Evolutionary conservation across 1,139 yeast genomes (phyloP), one percentile per base, ranked within the genome.

Genomic region (Scheffersomyces illinoinensis): DNA sequence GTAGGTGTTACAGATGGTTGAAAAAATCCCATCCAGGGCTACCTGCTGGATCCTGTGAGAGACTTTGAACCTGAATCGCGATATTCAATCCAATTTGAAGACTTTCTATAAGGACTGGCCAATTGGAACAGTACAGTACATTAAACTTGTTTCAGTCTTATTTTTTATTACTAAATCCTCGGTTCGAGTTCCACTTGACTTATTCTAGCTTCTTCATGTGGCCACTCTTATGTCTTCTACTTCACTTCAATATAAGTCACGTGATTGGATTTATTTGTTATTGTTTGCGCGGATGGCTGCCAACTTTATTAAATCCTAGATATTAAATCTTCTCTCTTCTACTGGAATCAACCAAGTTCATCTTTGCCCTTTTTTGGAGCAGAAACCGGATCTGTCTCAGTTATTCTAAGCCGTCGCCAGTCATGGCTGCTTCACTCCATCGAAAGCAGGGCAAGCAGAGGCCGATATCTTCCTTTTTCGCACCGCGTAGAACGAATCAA

Each of bases 391-490:
- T 33, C 43, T 33, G 14, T 33, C 17, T 33, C 43, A 33, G 10
- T 12, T 17, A 14, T 12, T 33, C 43, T 2, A 10, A 8, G 3
- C 17, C 2, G 10, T 10, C 43, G 5, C 20, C 8, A 24, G 23
- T 19, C 23, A 48, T 48, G 50, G 23, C 23, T 48, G 20, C 23
- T 3, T 19, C 50, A 17, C 23, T 21, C 23, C 20, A 48, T 8
- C 46, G 47, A 17, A 53, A 46, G 10, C 39, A 46, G 20, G n/a
- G 23, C 50, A 53, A 53, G 8, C 54, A 53, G 50, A 53, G 39
- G 50, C 39, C 49, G 50, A 53, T 53, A 17, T 53, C 54, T 10
- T 23, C 46, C 17, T 53, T 53, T 53, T 53, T 53, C 39, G 54
- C 50, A 17, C 50, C 43, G 10, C 43, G n/a, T 19, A 19, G 47